These are phyloP conservation scores for Ploettnerulaceae sp. DNA, from an alignment of 2,329 filamentous ascomycete species.

Conservation along the genomic window DNA sequence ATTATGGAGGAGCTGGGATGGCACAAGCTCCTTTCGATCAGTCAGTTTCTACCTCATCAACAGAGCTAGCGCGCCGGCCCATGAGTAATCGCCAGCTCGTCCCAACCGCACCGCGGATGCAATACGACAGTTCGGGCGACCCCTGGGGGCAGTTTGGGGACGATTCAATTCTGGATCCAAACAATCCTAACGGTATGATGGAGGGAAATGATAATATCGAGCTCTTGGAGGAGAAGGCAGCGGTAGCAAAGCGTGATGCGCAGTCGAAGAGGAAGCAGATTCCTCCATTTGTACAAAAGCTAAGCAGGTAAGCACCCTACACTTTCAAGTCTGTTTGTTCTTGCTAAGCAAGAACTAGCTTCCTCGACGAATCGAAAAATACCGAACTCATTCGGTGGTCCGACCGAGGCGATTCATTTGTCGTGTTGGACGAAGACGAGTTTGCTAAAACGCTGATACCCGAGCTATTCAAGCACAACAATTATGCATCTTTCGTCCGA, in stretches of 20 bases:
- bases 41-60: constrained; percentile 24
- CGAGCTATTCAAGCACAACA: constrained; percentile 75
- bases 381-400: constrained; percentile 96
- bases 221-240: constrained; percentile 72
- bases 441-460: constrained; percentile 70
- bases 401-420: constrained; percentile 91
- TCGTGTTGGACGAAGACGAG: constrained; percentile 93
- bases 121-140: constrained; percentile 31
- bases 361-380: constrained; percentile 88
- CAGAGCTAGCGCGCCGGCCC: constrained; percentile 33
- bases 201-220: constrained; percentile 68
- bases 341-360: constrained; percentile 50
- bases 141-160: constrained; percentile 41
- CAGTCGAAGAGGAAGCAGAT: constrained; percentile 92
- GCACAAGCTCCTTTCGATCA: constrained; percentile 28
- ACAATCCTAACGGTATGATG: constrained; percentile 36
- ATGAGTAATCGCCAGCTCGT: constrained; percentile 32
- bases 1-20: constrained; percentile 19
- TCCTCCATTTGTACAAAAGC: constrained; percentile 93
- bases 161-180: constrained; percentile 27
- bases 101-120: constrained; percentile 24
- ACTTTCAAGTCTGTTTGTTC: constrained; percentile 25
- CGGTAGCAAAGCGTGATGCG: constrained; percentile 79
- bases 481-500: constrained; percentile 72
- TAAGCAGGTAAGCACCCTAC: constrained; percentile 71